A percentile compares a stretch with the other conserved stretches of the same genome.
These are phyloP conservation scores for Aspergillus proliferans DNA, from an alignment of 2,329 filamentous ascomycete species.

Conservation along the genomic window DNA sequence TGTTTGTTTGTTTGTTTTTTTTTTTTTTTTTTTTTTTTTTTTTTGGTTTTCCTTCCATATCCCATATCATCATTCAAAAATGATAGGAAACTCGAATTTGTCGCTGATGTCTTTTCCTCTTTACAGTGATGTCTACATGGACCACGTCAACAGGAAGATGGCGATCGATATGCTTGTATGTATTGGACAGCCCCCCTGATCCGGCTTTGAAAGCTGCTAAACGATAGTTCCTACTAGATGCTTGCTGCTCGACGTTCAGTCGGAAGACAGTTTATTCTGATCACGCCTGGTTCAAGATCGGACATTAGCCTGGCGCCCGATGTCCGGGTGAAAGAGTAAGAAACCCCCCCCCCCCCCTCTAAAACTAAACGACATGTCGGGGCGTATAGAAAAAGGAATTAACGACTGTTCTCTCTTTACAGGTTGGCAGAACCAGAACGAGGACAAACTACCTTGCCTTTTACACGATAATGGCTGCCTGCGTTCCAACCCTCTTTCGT, in stretches of 20 bases:
- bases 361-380: not conserved
- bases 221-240: slow-evolving; percentile 50
- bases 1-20: slow-evolving; percentile 42
- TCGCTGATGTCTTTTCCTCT: slow-evolving; percentile 10
- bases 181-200: slow-evolving; percentile 14
- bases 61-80: no score
- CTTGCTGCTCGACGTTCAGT: slow-evolving; percentile 75
- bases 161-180: slow-evolving; percentile 88
- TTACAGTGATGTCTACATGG: slow-evolving; percentile 87
- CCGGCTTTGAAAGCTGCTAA: slow-evolving; percentile 1
- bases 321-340: slow-evolving; percentile 40
- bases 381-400: not conserved
- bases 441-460: slow-evolving; percentile 36
- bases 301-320: slow-evolving; percentile 42
- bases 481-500: no score
- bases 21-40: no score
- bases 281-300: slow-evolving; percentile 80
- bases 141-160: slow-evolving; percentile 87
- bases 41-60: not conserved
- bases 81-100: not conserved
- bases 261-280: slow-evolving; percentile 92
- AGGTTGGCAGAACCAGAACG: slow-evolving; percentile 41
- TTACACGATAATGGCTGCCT: slow-evolving; percentile 8
- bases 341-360: slow-evolving; percentile 1
- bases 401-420: slow-evolving; percentile 3